A percentile compares a stretch with the other conserved stretches of the same genome.
phyloP scores from a whole-genome alignment of 2,329 filamentous ascomycete species.

The Calonectria henricotiae region DNA sequence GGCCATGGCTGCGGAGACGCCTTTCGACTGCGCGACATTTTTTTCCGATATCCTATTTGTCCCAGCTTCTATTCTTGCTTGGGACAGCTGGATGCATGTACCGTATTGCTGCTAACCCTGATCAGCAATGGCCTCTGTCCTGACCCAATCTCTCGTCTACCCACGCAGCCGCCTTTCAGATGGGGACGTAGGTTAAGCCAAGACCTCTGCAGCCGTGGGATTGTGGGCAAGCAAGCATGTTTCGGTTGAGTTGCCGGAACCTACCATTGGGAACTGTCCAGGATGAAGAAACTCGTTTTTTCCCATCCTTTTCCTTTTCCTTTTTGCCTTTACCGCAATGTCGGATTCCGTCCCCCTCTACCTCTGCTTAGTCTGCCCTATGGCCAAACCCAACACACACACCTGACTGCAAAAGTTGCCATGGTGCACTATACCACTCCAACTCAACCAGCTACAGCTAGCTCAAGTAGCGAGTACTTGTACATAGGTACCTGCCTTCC shows the following conservation, averaged over 20 bases:
- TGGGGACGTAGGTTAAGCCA: neutral
- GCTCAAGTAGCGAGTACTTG: constrained; percentile 8
- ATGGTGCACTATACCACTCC: constrained; percentile 3
- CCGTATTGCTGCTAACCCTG: constrained; percentile 14
- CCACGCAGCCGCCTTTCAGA: constrained; percentile 21
- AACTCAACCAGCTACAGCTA: neutral
- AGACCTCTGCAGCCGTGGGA: constrained; percentile 15
- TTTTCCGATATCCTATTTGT: neutral
- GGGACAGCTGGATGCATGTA: neutral
- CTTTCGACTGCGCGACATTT: constrained; percentile 32
- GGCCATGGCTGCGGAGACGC: constrained; percentile 10
- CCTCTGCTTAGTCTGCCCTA: neutral
- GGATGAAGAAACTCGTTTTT: constrained; percentile 9
- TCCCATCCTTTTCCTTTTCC: neutral
- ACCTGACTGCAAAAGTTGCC: neutral
- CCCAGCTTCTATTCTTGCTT: constrained; percentile 17
- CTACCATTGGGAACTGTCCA: constrained; percentile 19
- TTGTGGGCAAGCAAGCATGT: constrained; percentile 20
- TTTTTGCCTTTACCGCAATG: constrained; percentile 27
- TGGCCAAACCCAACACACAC: constrained; percentile 1
- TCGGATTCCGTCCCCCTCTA: neutral
- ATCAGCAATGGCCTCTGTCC: neutral
- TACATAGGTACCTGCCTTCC: constrained; percentile 23
- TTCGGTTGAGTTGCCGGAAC: constrained; percentile 23
- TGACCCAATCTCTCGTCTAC: neutral